Evolutionary conservation across 192 early-diverging fungal genomes (phyloP).

Genomic region (Fimicolochytrium jonesii): DNA sequence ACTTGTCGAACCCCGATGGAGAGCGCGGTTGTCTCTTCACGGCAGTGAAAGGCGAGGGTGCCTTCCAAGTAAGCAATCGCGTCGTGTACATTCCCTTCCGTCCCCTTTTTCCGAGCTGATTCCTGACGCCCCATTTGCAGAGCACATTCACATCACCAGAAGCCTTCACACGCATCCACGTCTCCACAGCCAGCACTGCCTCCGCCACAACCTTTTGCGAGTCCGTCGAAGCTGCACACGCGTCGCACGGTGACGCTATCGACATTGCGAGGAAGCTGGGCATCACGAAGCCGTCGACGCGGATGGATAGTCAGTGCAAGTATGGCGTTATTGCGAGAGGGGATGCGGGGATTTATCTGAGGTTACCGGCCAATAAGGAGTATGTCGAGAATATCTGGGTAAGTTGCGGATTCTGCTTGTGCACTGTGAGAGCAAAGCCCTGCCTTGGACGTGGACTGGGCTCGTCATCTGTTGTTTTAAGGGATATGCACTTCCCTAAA

Average conservation of each 20-base stretch:
- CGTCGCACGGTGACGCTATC: slow-evolving; percentile 75
- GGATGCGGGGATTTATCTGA: slow-evolving; percentile 89
- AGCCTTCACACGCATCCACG: slow-evolving; percentile 54
- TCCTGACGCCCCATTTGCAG: background rate
- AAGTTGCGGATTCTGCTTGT: too few species aligned
- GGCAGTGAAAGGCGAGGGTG: slow-evolving; percentile 82
- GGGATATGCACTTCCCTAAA: background rate
- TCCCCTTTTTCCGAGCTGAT: background rate
- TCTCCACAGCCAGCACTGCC: slow-evolving; percentile 48
- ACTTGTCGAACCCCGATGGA: slow-evolving; percentile 55
- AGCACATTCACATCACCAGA: background rate
- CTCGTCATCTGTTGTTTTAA: background rate
- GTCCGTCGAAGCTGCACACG: slow-evolving; percentile 89
- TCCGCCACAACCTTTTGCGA: slow-evolving; percentile 83
- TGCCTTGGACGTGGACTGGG: background rate
- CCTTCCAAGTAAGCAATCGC: slow-evolving; percentile 66
- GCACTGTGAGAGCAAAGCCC: background rate
- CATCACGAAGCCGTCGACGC: slow-evolving; percentile 72
- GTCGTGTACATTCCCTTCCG: background rate
- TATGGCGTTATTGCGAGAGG: slow-evolving; percentile 88
- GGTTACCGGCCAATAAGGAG: slow-evolving; percentile 69
- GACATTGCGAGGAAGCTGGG: slow-evolving; percentile 69
- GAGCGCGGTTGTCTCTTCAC: slow-evolving; percentile 79
- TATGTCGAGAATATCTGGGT: slow-evolving; percentile 99
- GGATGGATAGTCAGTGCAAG: slow-evolving; percentile 99